These are phyloP conservation scores for Sphaerulina vaccinii DNA, from an alignment of 2,329 filamentous ascomycete genomes.

Conservation along the genomic window DNA sequence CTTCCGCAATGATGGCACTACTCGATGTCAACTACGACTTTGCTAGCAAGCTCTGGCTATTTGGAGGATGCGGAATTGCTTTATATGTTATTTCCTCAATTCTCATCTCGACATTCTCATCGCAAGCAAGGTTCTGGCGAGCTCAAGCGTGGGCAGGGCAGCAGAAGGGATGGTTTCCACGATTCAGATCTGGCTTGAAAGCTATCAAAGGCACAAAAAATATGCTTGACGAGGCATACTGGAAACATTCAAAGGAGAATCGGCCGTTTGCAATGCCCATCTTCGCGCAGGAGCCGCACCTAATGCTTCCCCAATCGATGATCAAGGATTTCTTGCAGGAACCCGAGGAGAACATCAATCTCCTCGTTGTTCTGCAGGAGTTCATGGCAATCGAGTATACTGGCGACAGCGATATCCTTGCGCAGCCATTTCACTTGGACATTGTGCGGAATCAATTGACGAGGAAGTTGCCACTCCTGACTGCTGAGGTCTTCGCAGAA, in stretches of 20 bases:
- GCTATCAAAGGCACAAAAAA: conserved; percentile 15
- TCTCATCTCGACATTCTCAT: conserved; percentile 11
- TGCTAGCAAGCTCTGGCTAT: background rate
- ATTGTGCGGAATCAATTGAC: conserved; percentile 24
- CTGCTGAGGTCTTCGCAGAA: conserved; percentile 19
- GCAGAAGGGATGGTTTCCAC: conserved; percentile 10
- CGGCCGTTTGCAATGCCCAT: conserved; percentile 18
- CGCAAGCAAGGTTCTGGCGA: conserved; percentile 11
- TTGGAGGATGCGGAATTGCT: background rate
- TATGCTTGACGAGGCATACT: conserved; percentile 17
- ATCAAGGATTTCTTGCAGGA: conserved; percentile 19
- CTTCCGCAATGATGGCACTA: background rate
- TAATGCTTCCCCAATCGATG: conserved; percentile 20
- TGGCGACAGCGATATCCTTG: conserved; percentile 11
- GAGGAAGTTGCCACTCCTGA: conserved; percentile 21
- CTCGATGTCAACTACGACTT: background rate
- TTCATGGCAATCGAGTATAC: conserved; percentile 17
- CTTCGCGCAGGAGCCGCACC: conserved; percentile 13
- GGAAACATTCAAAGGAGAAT: conserved; percentile 10
- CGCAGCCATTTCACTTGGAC: conserved; percentile 14
- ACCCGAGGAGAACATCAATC: conserved; percentile 21
- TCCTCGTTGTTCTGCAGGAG: conserved; percentile 13
- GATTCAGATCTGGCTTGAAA: conserved; percentile 11
- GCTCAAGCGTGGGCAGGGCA: conserved; percentile 17
- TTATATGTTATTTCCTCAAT: conserved; percentile 8